A percentile compares a stretch with the other conserved stretches of the same genome.
phyloP scores from a whole-genome alignment of 257 asterid species.

The Solanum sejunctum region DNA sequence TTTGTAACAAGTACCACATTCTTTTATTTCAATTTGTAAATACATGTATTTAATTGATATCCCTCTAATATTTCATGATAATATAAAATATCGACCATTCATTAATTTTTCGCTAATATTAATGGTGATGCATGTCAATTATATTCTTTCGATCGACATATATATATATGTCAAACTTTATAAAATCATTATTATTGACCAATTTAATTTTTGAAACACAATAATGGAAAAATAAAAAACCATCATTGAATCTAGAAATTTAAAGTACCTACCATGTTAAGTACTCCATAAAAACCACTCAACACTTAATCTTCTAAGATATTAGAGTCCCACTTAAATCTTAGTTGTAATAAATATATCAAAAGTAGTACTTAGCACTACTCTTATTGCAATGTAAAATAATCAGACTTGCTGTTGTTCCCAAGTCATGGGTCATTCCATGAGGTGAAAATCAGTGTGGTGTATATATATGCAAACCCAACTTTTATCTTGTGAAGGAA shows the following conservation, averaged over 20 bases:
- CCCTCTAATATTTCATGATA: neutral
- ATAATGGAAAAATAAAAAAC: neutral
- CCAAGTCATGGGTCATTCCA: neutral
- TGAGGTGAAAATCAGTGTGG: neutral
- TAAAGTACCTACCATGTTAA: neutral
- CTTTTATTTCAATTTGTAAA: no score
- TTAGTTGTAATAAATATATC: neutral
- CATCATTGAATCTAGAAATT: neutral
- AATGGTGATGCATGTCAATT: neutral
- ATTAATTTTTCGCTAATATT: neutral
- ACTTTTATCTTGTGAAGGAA: neutral
- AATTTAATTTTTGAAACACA: neutral
- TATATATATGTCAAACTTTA: no score
- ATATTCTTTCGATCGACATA: neutral
- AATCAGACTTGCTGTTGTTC: neutral
- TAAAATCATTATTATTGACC: neutral
- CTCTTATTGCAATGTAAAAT: neutral
- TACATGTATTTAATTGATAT: neutral
- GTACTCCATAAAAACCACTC: neutral
- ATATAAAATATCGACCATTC: neutral
- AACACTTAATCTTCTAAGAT: neutral
- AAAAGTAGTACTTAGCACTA: neutral
- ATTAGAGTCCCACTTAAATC: neutral
- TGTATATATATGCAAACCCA: neutral
- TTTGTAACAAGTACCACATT: neutral